Conservation (phyloP, 352 stramenopile species). For the Pythium guiyangense region DNA sequence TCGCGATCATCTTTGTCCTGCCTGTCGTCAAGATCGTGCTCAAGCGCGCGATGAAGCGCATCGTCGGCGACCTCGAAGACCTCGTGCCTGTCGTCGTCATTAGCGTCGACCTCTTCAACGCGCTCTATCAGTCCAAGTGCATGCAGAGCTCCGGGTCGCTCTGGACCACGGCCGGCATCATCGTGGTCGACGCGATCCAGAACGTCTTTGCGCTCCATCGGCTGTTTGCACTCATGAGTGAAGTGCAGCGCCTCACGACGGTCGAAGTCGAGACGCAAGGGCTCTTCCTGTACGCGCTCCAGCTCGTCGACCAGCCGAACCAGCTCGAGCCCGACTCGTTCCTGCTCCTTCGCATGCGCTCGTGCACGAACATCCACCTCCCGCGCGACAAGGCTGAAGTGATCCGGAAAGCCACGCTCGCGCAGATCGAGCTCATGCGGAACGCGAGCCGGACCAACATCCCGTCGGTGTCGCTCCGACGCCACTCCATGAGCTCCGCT, state of each 20-base stretch:
- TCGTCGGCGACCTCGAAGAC: conserved; percentile 16
- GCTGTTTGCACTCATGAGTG: neutral
- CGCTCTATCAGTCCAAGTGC: conserved; percentile 12
- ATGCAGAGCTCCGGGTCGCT: conserved; percentile 11
- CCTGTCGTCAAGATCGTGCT: conserved; percentile 25
- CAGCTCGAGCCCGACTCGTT: too few species aligned
- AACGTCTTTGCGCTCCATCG: neutral
- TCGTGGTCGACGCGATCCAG: conserved; percentile 3
- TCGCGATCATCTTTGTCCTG: conserved; percentile 22
- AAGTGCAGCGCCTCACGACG: neutral
- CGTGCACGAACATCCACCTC: too few species aligned
- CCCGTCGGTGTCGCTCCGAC: too few species aligned
- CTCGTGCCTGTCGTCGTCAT: neutral
- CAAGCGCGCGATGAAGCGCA: conserved; percentile 18
- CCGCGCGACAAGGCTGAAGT: too few species aligned
- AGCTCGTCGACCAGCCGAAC: neutral
- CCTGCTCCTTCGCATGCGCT: too few species aligned
- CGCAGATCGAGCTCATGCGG: too few species aligned
- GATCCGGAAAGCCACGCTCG: too few species aligned
- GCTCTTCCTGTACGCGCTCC: neutral
- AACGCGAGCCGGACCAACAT: too few species aligned
- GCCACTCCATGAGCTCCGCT: too few species aligned
- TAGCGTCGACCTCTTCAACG: conserved; percentile 10
- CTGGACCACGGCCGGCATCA: conserved; percentile 16
- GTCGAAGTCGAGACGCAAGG: neutral